phyloP scores from a whole-genome alignment of 2,329 filamentous ascomycete genomes.

The Pseudogymnoascus sp. region DNA sequence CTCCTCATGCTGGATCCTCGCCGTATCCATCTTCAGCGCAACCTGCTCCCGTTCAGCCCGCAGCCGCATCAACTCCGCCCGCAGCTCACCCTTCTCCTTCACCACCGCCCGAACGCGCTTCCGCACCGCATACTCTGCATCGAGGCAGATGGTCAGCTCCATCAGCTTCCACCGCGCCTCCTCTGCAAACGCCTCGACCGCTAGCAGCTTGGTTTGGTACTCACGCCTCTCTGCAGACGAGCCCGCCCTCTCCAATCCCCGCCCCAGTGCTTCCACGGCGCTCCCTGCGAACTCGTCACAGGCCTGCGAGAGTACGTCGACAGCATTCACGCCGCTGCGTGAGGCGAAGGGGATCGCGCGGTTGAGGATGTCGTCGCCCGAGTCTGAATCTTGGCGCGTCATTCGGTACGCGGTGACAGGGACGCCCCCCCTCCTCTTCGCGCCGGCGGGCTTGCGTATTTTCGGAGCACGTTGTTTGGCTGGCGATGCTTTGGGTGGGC shows the following conservation, averaged over 20 bases:
- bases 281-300: conserved; percentile 53
- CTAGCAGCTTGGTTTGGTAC: conserved; percentile 46
- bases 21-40: conserved; percentile 54
- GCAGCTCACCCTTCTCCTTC: conserved; percentile 47
- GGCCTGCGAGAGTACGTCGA: conserved; percentile 56
- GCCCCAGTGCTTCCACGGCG: conserved; percentile 41
- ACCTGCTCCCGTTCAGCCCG: conserved; percentile 55
- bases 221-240: conserved; percentile 39
- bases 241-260: conserved; percentile 34
- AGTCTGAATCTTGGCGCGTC: conserved; percentile 40
- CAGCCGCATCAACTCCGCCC: conserved; percentile 54
- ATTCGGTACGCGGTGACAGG: conserved; percentile 57
- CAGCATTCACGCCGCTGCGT: conserved; percentile 49
- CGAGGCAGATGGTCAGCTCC: conserved; percentile 55
- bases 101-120: conserved; percentile 52
- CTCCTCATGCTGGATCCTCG: conserved; percentile 52
- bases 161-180: conserved; percentile 50
- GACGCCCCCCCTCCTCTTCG: conserved; percentile 31
- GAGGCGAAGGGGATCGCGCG: conserved; percentile 47
- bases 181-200: conserved; percentile 51
- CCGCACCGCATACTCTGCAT: conserved; percentile 49
- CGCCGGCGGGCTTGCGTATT: conserved; percentile 15
- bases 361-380: conserved; percentile 40
- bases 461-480: conserved; percentile 11
- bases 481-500: conserved; percentile 4